Conservation (phyloP, 2,329 filamentous ascomycete species). For the Fusarium camptoceras region DNA sequence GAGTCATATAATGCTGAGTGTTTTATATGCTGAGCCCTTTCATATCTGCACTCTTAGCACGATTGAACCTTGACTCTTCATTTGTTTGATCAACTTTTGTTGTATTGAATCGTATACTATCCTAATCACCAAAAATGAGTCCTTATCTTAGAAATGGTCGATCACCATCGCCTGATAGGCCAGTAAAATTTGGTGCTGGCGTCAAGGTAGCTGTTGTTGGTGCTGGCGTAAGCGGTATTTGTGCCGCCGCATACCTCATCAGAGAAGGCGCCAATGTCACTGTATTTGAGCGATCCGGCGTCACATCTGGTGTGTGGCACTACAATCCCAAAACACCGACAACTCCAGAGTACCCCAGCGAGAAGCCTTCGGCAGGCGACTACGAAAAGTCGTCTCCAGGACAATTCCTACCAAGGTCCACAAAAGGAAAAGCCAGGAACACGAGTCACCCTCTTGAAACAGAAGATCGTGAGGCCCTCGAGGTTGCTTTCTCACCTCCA, state of each 20-base stretch:
- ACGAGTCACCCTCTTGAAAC: background rate
- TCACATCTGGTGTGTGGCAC: conserved; percentile 55
- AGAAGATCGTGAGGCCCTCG: background rate
- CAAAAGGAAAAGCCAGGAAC: background rate
- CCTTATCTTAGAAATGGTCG: conserved; percentile 22
- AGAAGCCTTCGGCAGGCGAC: conserved; percentile 46
- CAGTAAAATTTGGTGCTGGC: conserved; percentile 12
- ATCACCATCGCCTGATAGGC: background rate
- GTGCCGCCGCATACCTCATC: conserved; percentile 53
- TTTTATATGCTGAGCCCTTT: background rate
- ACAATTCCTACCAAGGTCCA: background rate
- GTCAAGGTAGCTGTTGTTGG: conserved; percentile 54
- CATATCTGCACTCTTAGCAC: background rate
- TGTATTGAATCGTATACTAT: too few relatives aligned
- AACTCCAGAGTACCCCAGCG: conserved; percentile 51
- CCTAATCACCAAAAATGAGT: conserved; percentile 18
- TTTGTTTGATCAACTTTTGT: background rate
- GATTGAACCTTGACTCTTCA: accelerated
- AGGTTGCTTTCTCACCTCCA: conserved; percentile 41
- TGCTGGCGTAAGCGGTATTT: conserved; percentile 56
- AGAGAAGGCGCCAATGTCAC: conserved; percentile 52
- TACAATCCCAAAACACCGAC: conserved; percentile 49
- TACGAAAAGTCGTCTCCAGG: conserved; percentile 34
- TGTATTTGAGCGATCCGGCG: conserved; percentile 53
- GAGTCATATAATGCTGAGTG: background rate